Evolutionary conservation across 768 basidiomycete genomes (phyloP).

Genomic region (Rhizopogon vulgaris): DNA sequence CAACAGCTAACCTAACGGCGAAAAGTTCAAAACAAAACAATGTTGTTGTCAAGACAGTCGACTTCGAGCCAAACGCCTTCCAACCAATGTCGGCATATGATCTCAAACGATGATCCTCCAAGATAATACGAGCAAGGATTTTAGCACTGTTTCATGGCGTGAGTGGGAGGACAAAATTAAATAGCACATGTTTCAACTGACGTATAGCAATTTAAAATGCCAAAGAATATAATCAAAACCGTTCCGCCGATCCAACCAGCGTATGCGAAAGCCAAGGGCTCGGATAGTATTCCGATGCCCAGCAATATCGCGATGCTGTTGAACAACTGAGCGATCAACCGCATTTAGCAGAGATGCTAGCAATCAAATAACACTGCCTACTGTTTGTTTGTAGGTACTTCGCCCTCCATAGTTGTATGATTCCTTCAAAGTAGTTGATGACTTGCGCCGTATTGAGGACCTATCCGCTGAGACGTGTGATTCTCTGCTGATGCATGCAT

Average conservation of each 20-base stretch:
- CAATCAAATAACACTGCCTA: constrained; percentile 22
- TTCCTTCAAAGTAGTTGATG: constrained; percentile 1
- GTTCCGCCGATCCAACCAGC: constrained; percentile 85
- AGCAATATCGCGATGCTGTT: constrained; percentile 82
- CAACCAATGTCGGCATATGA: too few relatives aligned
- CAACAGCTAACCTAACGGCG: too few relatives aligned
- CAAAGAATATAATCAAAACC: constrained; percentile 67
- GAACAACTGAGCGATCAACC: constrained; percentile 53
- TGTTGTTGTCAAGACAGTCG: too few relatives aligned
- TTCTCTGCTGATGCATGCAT: too few relatives aligned
- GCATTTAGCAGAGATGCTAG: background rate
- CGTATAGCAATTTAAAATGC: constrained; percentile 84
- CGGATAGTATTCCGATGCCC: constrained; percentile 85
- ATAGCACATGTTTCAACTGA: constrained; percentile 32
- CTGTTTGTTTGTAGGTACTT: constrained; percentile 72
- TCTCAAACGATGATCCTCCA: too few relatives aligned
- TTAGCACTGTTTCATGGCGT: constrained; percentile 58
- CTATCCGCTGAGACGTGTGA: too few relatives aligned
- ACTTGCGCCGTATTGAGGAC: background rate
- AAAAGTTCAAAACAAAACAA: too few relatives aligned
- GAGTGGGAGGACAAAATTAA: constrained; percentile 3
- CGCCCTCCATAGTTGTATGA: constrained; percentile 40
- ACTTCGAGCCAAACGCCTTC: too few relatives aligned
- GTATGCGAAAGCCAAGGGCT: constrained; percentile 87
- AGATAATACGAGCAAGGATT: constrained; percentile 71